Evolutionary conservation across 2,329 filamentous ascomycete species (phyloP), one percentile per base, ranked within the genome.

Genomic region (Gnomoniopsis smithogilvyi): DNA sequence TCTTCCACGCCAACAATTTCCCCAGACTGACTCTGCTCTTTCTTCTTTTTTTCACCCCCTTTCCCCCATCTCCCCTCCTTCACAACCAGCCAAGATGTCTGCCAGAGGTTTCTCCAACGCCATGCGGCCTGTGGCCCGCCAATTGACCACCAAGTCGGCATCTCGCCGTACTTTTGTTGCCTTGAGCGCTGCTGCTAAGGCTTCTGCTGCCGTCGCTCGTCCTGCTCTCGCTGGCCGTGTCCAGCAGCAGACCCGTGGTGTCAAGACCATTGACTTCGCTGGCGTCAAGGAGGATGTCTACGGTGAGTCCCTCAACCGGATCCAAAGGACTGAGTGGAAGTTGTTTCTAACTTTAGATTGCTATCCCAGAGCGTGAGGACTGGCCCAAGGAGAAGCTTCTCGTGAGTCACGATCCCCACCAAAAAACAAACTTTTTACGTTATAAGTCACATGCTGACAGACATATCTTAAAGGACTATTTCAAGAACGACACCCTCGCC

Each of bases 181-280:
- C 67, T 76, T 84, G 69, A 55, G 58, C 60, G 81, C 78, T 72
- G 76, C 81, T 63, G 79, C 80, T 64, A 76, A 83, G 66, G 78
- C 79, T 63, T 78, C 81, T 67, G 54, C 57, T 53, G 80, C 82
- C 65, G 79, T 77, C 68, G 75, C 73, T 67, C 70, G 77, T 67
- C 77, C 80, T 65, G 79, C 78, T 66, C 75, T 79, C 51, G 74
- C 77, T 67, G 78, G 74, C 63, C 73, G 76, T 66, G 71, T 72
- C 58, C 70, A 71, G 63, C 82, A 86, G 75, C 89, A 92, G 82
- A 80, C 84, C 67, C 89, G 95, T 74, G 95, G 95, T 76, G 80
- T 96, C 73, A 98, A 99, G 91, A 97, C 94, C 69, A 94, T 99
- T 78, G 93, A 98, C 87, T 99, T 99, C 78, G 95, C 95, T 68